phyloP scores from a whole-genome alignment of 1,284 basidiomycete genomes.

The Tilletia caries region DNA sequence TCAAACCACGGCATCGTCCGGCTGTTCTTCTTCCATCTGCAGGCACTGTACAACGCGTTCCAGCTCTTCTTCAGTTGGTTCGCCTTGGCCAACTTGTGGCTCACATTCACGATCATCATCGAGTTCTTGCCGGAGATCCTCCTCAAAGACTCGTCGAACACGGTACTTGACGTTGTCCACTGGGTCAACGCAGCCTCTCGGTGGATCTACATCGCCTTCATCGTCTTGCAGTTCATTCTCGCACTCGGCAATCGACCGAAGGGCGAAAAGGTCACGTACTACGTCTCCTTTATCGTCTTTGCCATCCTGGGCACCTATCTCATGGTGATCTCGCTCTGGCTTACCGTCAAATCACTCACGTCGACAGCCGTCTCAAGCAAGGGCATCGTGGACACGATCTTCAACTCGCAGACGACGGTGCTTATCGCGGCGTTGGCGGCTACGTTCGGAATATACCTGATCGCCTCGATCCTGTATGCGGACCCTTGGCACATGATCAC shows the following conservation, averaged over 20 bases:
- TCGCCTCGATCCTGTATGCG: conserved; percentile 84
- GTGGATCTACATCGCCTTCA: conserved; percentile 80
- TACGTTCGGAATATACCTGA: conserved; percentile 57
- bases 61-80: conserved; percentile 92
- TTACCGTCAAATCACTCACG: conserved; percentile 40
- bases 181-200: conserved; percentile 74
- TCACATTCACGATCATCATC: conserved; percentile 95
- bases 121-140: conserved; percentile 72
- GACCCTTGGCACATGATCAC: conserved; percentile 99
- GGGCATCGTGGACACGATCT: conserved; percentile 28
- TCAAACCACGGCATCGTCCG: conserved; percentile 75
- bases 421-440: conserved; percentile 49
- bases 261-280: conserved; percentile 79
- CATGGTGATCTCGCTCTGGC: conserved; percentile 47
- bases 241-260: conserved; percentile 88
- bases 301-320: conserved; percentile 49
- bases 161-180: conserved; percentile 65
- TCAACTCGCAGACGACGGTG: conserved; percentile 43
- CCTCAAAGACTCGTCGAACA: conserved; percentile 69
- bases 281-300: conserved; percentile 70
- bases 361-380: conserved; percentile 15
- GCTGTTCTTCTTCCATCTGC: conserved; percentile 90
- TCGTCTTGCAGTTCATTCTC: conserved; percentile 85
- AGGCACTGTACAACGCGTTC: conserved; percentile 85
- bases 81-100: conserved; percentile 83